Evolutionary conservation across 2,329 filamentous ascomycete species (phyloP), one percentile per base, ranked within the genome.

Genomic region (Didymella arachidicola): DNA sequence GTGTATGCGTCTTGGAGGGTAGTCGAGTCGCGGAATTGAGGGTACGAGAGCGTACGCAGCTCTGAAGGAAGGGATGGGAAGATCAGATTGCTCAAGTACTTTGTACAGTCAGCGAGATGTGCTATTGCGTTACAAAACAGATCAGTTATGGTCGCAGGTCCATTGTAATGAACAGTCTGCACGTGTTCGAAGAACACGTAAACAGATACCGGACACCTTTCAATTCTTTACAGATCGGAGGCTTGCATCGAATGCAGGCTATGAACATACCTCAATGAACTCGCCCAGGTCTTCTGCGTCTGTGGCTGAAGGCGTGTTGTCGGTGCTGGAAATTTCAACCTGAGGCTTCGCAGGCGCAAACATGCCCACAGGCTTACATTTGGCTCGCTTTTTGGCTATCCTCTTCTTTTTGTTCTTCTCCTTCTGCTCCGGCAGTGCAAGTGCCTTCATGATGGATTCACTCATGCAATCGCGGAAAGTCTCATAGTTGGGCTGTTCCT

Each of bases 391-490:
- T 55, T 65, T 72, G 2, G 57, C 63, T 18, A 61, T 57, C 43
- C 75, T 75, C 60, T 78, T 78, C 59, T 83, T 81, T 61, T 82
- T 83, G 46, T 69, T 60, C 51, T 76, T 78, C 53, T 78, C 75
- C 54, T 80, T 77, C 60, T 79, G 81, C 25, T 75, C 61, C 26
- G 79, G 70, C 57, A 64, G 71, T 4, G 83, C 77, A 12, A 88
- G 83, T 59, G 83, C 86, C 48, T 86, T 85, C 51, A 94, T 84
- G 12, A 95, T 80, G 0, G 86, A 83, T 16, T 86, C 85, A 8
- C 90, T 90, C 60, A 95, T 80, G 70, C 86, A 91, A 69, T 95
- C 92, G 53, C 89, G 83, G 75, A 95, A 93, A 45, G 87, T 79
- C 51, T 87, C 84, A 72, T 86, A 89, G 68, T 91, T 91, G 38